Conservation (phyloP, 257 asterid species). For the Solanum habrochaites region DNA sequence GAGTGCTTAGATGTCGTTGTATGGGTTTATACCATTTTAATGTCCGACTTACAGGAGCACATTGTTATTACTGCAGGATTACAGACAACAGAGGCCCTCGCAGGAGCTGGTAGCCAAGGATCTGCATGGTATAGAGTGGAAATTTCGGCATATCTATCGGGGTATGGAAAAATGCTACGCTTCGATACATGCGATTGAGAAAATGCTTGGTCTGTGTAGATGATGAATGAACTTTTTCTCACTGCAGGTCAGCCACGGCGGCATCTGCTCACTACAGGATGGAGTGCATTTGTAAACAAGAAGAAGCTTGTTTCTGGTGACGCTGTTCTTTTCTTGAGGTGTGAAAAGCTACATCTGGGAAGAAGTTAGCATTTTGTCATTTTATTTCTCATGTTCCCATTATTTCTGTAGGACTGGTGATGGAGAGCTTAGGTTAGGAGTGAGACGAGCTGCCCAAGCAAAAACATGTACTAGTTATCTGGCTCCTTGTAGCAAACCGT, state of each 20-base stretch:
- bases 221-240: background rate
- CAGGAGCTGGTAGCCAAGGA: constrained; percentile 97
- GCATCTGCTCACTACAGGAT: constrained; percentile 95
- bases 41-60: background rate
- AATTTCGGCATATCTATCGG: constrained; percentile 88
- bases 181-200: background rate
- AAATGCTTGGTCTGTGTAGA: background rate
- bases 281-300: constrained; percentile 97
- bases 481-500: constrained; percentile 32
- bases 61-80: constrained; percentile 37
- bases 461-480: constrained; percentile 35
- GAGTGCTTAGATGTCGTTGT: background rate
- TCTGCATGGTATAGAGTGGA: constrained; percentile 86
- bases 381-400: background rate
- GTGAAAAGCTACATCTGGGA: background rate
- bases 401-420: constrained; percentile 68
- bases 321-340: constrained; percentile 94
- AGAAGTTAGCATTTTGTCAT: background rate
- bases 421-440: constrained; percentile 93
- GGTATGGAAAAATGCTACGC: constrained; percentile 26
- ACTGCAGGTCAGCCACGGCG: constrained; percentile 94
- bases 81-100: constrained; percentile 87
- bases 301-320: constrained; percentile 93
- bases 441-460: constrained; percentile 84
- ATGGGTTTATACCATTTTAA: background rate